A percentile compares a stretch with the other conserved stretches of the same genome.
Evolutionary conservation across 1,284 basidiomycete species (phyloP).

Genomic region (Cryptococcus neoformans): DNA sequence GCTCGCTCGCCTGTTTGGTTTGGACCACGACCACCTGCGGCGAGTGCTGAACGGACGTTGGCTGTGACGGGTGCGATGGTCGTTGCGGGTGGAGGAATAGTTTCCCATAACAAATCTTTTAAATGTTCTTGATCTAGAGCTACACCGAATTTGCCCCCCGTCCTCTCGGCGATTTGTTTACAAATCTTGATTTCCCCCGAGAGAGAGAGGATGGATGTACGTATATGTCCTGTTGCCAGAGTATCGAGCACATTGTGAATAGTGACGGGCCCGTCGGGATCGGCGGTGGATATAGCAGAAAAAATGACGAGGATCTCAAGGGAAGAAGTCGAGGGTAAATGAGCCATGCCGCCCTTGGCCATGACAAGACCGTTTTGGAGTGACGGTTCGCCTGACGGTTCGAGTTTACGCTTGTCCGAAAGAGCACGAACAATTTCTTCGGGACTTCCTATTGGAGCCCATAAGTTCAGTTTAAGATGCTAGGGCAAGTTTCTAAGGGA

Average conservation of each 20-base stretch:
- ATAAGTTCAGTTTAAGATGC: neutral
- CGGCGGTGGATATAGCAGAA: conserved; percentile 92
- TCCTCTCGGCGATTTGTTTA: conserved; percentile 81
- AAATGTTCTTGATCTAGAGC: conserved; percentile 97
- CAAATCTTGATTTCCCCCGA: conserved; percentile 98
- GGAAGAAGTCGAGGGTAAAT: conserved; percentile 91
- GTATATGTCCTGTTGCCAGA: conserved; percentile 76
- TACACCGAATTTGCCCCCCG: conserved; percentile 88
- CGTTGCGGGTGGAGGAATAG: conserved; percentile 91
- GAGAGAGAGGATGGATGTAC: conserved; percentile 87
- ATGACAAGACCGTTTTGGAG: conserved; percentile 96
- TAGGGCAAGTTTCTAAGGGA: neutral
- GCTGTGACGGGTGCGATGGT: conserved; percentile 48
- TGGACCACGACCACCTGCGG: conserved; percentile 47
- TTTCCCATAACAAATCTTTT: conserved; percentile 90
- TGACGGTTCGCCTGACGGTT: conserved; percentile 88
- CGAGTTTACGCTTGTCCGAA: conserved; percentile 79
- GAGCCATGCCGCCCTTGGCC: conserved; percentile 86
- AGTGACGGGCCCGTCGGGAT: conserved; percentile 72
- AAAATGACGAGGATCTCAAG: conserved; percentile 92
- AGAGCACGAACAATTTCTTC: conserved; percentile 86
- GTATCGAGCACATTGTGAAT: conserved; percentile 87
- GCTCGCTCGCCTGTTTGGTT: conserved; percentile 46
- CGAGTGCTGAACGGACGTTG: conserved; percentile 52
- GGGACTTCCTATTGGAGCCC: conserved; percentile 68